These are phyloP conservation scores for Chlamydomonas eustigma DNA, from an alignment of 139 green algal species.

Conservation along the genomic window DNA sequence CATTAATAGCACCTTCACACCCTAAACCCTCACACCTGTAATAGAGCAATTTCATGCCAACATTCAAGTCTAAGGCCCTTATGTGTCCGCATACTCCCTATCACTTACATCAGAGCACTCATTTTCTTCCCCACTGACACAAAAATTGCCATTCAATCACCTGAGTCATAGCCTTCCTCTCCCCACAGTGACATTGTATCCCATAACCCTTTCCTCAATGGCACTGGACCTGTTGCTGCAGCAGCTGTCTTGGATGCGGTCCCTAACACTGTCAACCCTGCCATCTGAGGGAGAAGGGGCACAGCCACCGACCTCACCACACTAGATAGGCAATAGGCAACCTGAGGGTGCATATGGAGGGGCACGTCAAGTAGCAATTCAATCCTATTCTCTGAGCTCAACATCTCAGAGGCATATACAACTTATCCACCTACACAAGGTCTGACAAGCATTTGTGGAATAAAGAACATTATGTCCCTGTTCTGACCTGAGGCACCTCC, in stretches of 20 bases:
- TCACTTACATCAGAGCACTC: too few relatives aligned
- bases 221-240: conserved; percentile 4
- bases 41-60: not conserved
- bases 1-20: not conserved
- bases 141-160: too few relatives aligned
- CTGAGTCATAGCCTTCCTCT: conserved; percentile 4
- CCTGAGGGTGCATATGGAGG: too few relatives aligned
- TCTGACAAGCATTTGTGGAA: too few relatives aligned
- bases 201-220: not conserved
- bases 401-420: too few relatives aligned
- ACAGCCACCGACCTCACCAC: conserved; percentile 1
- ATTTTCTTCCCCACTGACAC: not conserved
- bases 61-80: not conserved
- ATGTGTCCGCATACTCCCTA: not conserved
- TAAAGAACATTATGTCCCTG: too few relatives aligned
- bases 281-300: not conserved
- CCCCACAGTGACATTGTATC: not conserved
- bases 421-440: too few relatives aligned
- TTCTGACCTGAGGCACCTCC: conserved; percentile 43
- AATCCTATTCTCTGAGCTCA: too few relatives aligned
- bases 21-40: not conserved
- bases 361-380: too few relatives aligned
- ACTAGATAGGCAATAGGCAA: conserved; percentile 13
- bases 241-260: not conserved
- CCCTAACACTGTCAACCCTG: not conserved